Percentiles rank a stretch among this genome's conserved stretches.
These are phyloP conservation scores for Ophioceras dolichostomum DNA, from an alignment of 2,329 filamentous ascomycete genomes.

Conservation along the genomic window DNA sequence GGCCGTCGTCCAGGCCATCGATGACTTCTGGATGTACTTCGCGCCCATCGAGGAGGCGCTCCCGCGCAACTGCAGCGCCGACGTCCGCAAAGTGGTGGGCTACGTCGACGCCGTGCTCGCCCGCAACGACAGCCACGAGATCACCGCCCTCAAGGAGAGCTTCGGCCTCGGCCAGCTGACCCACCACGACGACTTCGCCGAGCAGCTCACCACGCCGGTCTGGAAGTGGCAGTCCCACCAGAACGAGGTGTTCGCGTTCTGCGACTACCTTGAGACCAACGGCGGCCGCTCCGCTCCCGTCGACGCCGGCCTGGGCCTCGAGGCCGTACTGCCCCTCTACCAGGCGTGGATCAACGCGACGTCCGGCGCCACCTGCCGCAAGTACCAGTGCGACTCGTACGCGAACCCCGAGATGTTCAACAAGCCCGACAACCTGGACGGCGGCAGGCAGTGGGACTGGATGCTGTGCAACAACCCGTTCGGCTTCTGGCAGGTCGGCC, in stretches of 20 bases:
- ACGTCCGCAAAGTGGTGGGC: slow-evolving; percentile 34
- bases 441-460: slow-evolving; percentile 42
- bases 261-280: slow-evolving; percentile 29
- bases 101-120: slow-evolving; percentile 34
- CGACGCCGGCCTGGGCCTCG: slow-evolving; percentile 33
- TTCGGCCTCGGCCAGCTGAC: slow-evolving; percentile 32
- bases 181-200: slow-evolving; percentile 32
- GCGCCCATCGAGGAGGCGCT: slow-evolving; percentile 37
- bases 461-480: slow-evolving; percentile 30
- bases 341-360: slow-evolving; percentile 30
- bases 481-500: slow-evolving; percentile 28
- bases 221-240: slow-evolving; percentile 40
- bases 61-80: slow-evolving; percentile 41
- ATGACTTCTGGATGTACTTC: slow-evolving; percentile 43
- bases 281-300: slow-evolving; percentile 24
- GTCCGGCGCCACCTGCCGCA: slow-evolving; percentile 29
- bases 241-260: slow-evolving; percentile 32
- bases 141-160: slow-evolving; percentile 31
- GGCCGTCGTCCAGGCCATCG: slow-evolving; percentile 38
- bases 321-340: slow-evolving; percentile 36
- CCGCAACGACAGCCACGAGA: slow-evolving; percentile 22
- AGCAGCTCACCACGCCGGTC: slow-evolving; percentile 7
- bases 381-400: slow-evolving; percentile 24
- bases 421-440: slow-evolving; percentile 22
- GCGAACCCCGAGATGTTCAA: slow-evolving; percentile 19